Evolutionary conservation across 2,329 filamentous ascomycete species (phyloP), one percentile per base, ranked within the genome.

Genomic region (Cladobotryum protrusum): DNA sequence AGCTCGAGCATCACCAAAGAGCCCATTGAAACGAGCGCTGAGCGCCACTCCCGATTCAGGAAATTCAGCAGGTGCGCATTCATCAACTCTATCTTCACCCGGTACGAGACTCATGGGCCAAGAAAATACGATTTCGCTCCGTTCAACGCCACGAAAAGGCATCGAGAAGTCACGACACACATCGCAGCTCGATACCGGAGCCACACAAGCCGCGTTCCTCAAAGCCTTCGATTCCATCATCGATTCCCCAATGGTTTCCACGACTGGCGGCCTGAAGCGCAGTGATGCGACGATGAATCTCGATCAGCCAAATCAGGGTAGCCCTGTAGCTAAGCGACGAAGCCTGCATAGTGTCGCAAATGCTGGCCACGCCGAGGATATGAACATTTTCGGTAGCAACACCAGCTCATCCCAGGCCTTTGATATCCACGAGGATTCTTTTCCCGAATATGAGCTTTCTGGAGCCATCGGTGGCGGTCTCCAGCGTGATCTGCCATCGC

Each of bases 201-300:
- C 78, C 19, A 73, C 77, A 3, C 74, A 78, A 54, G 70, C 73
- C 53, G 67, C 72, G 13, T 67, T 78, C 32, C 67, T 78, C 40
- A 77, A 77, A 55, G 65, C 79, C n/a, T 62, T 74, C 14, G 78
- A 82, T 46, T 65, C 65, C 15, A 72, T 68, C 43, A 58, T 48
- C 45, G 64, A 69, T 29, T 54, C 54, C 48, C 60, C 59, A 48
- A 64, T 66, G 63, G 56, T 61, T 43, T 57, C 63, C 34, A 63
- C 59, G 33, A 83, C 86, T 5, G 96, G 92, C 64, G 91, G 92
- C 5, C 72, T 97, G 59, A 96, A 97, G 76, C 84, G 93, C 59
- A 92, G 86, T 63, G 92, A 97, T 71, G 86, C 87, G 40, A 85
- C 86, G 46, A 92, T 95, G 87, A 89, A 89, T 61, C 72, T 95